Conservation (phyloP, 805 yeast species). For the Candida palmyrensis region DNA sequence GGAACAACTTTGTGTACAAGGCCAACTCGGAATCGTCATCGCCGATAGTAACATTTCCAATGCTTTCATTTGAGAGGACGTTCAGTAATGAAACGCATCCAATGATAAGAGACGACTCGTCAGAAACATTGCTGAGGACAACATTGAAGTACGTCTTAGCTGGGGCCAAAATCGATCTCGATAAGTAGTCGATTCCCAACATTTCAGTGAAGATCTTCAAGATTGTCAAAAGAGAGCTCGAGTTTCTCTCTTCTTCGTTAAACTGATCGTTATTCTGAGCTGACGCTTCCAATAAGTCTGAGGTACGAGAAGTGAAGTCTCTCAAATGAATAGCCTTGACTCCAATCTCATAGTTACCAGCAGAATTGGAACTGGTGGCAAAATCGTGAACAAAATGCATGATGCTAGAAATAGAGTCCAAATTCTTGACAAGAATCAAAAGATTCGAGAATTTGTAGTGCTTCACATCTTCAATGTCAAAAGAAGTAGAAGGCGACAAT, state of each 20-base stretch:
- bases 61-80: slow-evolving; percentile 3
- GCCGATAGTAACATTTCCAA: slow-evolving; percentile 5
- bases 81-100: slow-evolving; percentile 13
- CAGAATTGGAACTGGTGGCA: slow-evolving; percentile 13
- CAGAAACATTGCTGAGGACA: slow-evolving; percentile 27
- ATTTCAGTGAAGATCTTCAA: slow-evolving; percentile 29
- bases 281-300: slow-evolving; percentile 66
- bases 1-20: slow-evolving; percentile 22
- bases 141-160: slow-evolving; percentile 23
- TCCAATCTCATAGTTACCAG: slow-evolving; percentile 13
- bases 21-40: slow-evolving; percentile 15
- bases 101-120: slow-evolving; percentile 21
- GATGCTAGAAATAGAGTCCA: slow-evolving; percentile 28
- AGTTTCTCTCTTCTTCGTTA: slow-evolving; percentile 21
- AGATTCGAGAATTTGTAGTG: slow-evolving; percentile 19
- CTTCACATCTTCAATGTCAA: slow-evolving; percentile 11
- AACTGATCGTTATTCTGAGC: slow-evolving; percentile 15
- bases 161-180: slow-evolving; percentile 28
- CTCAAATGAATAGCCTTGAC: slow-evolving; percentile 53
- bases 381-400: slow-evolving; percentile 28
- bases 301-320: slow-evolving; percentile 60
- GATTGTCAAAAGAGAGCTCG: slow-evolving; percentile 30
- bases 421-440: slow-evolving; percentile 21
- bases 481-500: neutral
- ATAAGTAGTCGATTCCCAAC: slow-evolving; percentile 20